Evolutionary conservation across 2,329 filamentous ascomycete genomes (phyloP).

Genomic region (Colletotrichum chrysophilum): DNA sequence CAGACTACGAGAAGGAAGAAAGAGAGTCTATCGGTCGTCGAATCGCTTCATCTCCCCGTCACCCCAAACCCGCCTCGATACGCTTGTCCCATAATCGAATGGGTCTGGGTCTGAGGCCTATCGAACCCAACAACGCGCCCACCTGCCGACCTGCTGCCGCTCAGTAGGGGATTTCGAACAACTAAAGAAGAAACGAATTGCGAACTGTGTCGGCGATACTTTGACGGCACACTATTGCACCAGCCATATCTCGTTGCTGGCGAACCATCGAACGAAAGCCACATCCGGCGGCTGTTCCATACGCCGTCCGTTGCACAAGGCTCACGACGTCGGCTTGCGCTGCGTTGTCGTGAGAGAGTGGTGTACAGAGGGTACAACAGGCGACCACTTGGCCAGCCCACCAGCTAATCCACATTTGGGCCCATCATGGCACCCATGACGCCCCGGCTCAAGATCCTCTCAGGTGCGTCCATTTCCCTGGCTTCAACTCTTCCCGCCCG

Average conservation of each 20-base stretch:
- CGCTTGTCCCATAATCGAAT: slow-evolving; percentile 18
- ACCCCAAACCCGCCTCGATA: slow-evolving; percentile 17
- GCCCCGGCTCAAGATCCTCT: slow-evolving; percentile 65
- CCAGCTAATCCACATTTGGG: slow-evolving; percentile 41
- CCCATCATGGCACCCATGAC: slow-evolving; percentile 63
- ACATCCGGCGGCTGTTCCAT: slow-evolving; percentile 12
- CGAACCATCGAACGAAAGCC: slow-evolving; percentile 4
- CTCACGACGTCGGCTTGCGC: not conserved
- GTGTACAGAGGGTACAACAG: slow-evolving; percentile 19
- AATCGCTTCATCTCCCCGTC: slow-evolving; percentile 18
- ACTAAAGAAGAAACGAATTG: not conserved
- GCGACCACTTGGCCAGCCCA: slow-evolving; percentile 32
- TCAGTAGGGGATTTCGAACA: slow-evolving; percentile 5
- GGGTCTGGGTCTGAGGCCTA: slow-evolving; percentile 21
- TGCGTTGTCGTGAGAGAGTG: slow-evolving; percentile 10
- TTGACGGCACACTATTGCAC: not conserved
- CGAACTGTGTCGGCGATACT: not conserved
- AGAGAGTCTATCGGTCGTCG: not conserved
- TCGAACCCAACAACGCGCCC: slow-evolving; percentile 17
- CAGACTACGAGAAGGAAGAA: not conserved
- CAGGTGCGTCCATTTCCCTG: slow-evolving; percentile 54
- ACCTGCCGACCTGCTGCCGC: slow-evolving; percentile 10
- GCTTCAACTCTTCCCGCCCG: slow-evolving; percentile 15
- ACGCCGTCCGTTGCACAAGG: slow-evolving; percentile 7
- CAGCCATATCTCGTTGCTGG: not conserved